Base-by-base conservation (phyloP, 2,329 filamentous ascomycete genomes). In the Emericellopsis cladophorae region DNA sequence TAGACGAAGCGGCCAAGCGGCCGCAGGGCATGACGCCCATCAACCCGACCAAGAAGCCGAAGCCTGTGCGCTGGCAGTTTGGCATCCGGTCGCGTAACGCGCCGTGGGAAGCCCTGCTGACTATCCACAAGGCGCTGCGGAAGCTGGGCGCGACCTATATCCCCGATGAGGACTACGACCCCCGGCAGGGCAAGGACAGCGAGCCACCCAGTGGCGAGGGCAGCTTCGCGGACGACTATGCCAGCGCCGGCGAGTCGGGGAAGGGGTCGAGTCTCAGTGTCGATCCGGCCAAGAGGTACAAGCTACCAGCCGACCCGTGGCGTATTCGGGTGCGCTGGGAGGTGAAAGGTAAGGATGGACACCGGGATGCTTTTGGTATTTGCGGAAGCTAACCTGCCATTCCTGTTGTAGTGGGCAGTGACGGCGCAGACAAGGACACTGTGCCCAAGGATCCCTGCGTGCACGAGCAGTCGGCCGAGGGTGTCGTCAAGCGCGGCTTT, bases 31-130 rank as follows among this genome's bases (percentile, higher is more conserved):
- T 81, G 65, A 81, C 77, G 3, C 76, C 76, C 1, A 72, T 79
- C 37, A 63, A 69, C 40, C 76, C 79, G 3, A 59, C 68, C 4
- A 87, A 84, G 65, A 88, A 85, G 58, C 64, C 71, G 5, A 88
- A 85, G 54, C 84, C 84, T 1, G 85, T 89, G 14, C 86, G 90
- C 49, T 98, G 92, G 92, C 92, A 98, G 58, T 98, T 98, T 56
- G 92, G 92, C 42, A 98, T 98, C 46, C 78, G 92, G 31, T 95
- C 87, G 36, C 79, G 92, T 38, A 98, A 96, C 54, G 84, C 87
- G 42, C 92, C 92, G 0, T 87, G 89, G 52, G 92, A 98, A 59
- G 92, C 92, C 0, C 83, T 98, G 60, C 68, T 94, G 22, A 95
- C 90, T 53, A 92, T 98, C 42, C 95, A 95, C 68, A 88, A 90